phyloP scores from a whole-genome alignment of 345 rosid genomes.

The Luvunga scandens region DNA sequence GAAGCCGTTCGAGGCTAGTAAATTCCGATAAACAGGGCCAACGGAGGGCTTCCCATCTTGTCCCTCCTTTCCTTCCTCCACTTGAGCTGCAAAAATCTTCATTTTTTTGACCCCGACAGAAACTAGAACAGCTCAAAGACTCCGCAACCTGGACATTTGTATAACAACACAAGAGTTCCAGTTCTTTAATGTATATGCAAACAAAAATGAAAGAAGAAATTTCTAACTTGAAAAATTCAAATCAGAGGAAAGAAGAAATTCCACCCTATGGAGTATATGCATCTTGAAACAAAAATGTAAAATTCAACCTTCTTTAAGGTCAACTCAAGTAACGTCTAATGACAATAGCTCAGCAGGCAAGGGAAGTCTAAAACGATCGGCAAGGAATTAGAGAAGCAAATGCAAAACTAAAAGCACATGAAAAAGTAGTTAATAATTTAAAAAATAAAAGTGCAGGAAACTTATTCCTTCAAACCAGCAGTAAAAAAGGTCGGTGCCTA shows the following conservation, averaged over 20 bases:
- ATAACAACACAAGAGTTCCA: neutral
- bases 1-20: conserved; percentile 55
- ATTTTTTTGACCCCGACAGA: conserved; percentile 22
- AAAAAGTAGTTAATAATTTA: neutral
- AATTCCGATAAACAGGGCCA: conserved; percentile 83
- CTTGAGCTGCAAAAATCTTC: conserved; percentile 69
- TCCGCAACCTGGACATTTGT: neutral
- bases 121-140: conserved; percentile 13
- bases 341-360: neutral
- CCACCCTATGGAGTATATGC: neutral
- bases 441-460: neutral
- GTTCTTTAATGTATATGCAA: neutral
- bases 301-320: neutral
- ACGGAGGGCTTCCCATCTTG: conserved; percentile 69
- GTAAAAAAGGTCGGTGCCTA: neutral
- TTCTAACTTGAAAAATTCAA: too few relatives aligned
- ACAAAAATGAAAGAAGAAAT: too few relatives aligned
- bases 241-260: neutral
- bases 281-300: too few relatives aligned
- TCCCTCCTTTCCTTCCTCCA: conserved; percentile 78
- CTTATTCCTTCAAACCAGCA: neutral
- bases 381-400: neutral
- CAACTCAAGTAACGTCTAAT: neutral
- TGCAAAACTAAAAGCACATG: too few relatives aligned
- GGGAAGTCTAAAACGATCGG: neutral